Base-by-base conservation (phyloP, 1,284 basidiomycete genomes). In the Sporisorium iseilematis-ciliati region DNA sequence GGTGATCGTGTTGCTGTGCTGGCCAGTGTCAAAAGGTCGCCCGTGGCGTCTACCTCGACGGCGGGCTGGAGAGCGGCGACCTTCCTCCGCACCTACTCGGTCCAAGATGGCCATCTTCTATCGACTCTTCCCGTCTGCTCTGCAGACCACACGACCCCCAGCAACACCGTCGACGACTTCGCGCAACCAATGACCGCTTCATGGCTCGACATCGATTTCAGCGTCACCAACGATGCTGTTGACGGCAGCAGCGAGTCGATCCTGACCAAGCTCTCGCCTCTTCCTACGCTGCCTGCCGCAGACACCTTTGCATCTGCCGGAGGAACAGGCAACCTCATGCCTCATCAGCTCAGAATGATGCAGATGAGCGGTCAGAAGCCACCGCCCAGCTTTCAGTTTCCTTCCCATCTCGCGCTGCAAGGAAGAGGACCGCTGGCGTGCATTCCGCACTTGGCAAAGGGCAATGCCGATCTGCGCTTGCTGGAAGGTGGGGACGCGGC, bases 301-400 rank as follows among this genome's bases (percentile, higher is more conserved):
- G 68, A 75, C 20, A 63, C 60, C 14, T 75, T 71, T 54, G 65
- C 65, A 31, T 57, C 56, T 11, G 57, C 58, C 0, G 53, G 60
- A 7, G 53, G 57, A 4, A 23, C 57, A 0, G 62, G 46, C 46
- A 75, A 62, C 25, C 65, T 75, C 40, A 75, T 75, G 73, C 73
- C 73, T 0, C 73, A 75, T 29, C 73, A 75, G 61, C 59, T 75
- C 10, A 51, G 73, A 14, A 71, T 75, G 73, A 71, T 71, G 73
- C 73, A 72, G 56, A 75, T 75, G 73, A 68, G 63, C 49, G 64
- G 72, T 12, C 59, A 70, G 52, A 77, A 70, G 31, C 60, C 66
- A 7, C 51, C 66, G 31, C 57, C 60, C 3, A 62, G 61, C 51
- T 69, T 69, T 25, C 59, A 61, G 25, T 66, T 46, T 29, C 60